Base-by-base conservation (phyloP, 768 basidiomycete genomes). In the Lactifluus pinguis region DNA sequence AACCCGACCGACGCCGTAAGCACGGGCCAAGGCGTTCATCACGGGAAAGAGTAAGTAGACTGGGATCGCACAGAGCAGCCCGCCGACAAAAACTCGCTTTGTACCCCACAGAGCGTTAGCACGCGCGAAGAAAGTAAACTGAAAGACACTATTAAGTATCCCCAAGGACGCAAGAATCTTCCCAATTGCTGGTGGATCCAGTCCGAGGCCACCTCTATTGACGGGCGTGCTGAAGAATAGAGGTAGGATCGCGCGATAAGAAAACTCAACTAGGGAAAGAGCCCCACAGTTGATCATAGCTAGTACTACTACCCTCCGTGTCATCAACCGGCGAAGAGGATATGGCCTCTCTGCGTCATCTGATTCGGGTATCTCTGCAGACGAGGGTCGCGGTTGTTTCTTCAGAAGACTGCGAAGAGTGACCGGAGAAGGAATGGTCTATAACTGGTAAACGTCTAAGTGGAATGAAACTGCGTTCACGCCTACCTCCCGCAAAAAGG, bases 181-280 rank as follows among this genome's bases (percentile, higher is more conserved):
- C 25, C 25, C 25, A 25, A 25, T 25, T 25, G 25, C 25, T 25
- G 25, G 25, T 25, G 25, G 25, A 25, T 25, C 25, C 25, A 25
- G 72, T 4, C 86, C 87, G 17, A 89, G 78, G 0, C 89, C 89
- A 36, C 88, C 89, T 13, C 83, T 75, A 25, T 77, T 76, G 57
- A 84, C 74, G 17, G 89, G 86, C 6, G 86, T 89, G 17, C 86
- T 82, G 52, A 25, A 25, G 25, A 25, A 25, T 25, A 25, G 25
- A 25, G 25, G 25, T 2, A 1, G 25, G 25, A 25, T 72, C 8
- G 84, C 79, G 51, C 81, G 81, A 66, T 81, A 82, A 10, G 83
- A 72, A 48, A 89, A 87, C 59, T 89, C 87, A 45, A 86, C 69
- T 4, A 88, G 71, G 5, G 86, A 81, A 25, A 90, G 76, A 25